A percentile compares a stretch with the other conserved stretches of the same genome.
Conservation (phyloP, 2,329 filamentous ascomycete genomes). For the Ascochyta rabiei region DNA sequence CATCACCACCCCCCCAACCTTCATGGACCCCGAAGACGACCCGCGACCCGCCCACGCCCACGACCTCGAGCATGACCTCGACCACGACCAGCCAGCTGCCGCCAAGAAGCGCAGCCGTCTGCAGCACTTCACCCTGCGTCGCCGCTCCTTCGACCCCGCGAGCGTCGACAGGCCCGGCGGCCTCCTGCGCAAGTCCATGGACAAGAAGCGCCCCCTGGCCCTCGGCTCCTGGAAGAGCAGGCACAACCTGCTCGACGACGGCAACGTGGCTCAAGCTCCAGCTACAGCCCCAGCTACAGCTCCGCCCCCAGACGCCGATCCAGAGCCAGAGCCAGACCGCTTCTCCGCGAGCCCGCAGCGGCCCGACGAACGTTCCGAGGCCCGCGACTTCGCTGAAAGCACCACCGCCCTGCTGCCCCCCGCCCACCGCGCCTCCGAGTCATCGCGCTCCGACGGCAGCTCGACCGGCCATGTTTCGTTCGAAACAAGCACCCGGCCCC, state of each 20-base stretch:
- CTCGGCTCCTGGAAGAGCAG: constrained; percentile 39
- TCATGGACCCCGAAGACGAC: constrained; percentile 43
- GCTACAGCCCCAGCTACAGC: too few relatives aligned
- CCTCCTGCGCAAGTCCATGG: constrained; percentile 44
- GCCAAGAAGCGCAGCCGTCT: constrained; percentile 42
- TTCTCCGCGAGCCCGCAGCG: constrained; percentile 63
- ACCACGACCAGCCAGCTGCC: constrained; percentile 15
- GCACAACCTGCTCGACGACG: constrained; percentile 45
- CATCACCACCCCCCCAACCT: constrained; percentile 89
- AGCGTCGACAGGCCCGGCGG: constrained; percentile 34
- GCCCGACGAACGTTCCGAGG: constrained; percentile 48
- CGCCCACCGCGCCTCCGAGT: constrained; percentile 75
- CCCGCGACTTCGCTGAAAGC: constrained; percentile 66
- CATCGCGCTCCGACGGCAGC: constrained; percentile 86
- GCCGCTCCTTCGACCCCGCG: constrained; percentile 47
- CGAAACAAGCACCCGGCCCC: constrained; percentile 42
- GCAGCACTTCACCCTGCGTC: constrained; percentile 43
- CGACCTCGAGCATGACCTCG: constrained; percentile 13
- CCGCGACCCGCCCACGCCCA: background rate
- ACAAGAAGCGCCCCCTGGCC: constrained; percentile 37
- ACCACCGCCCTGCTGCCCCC: constrained; percentile 67
- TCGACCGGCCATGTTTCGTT: constrained; percentile 58
- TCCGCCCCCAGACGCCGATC: too few relatives aligned
- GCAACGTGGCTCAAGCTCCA: too few relatives aligned
- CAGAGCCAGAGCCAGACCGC: constrained; percentile 50